Conservation (phyloP, 2,329 filamentous ascomycete species). For the Cordyceps cicadae region DNA sequence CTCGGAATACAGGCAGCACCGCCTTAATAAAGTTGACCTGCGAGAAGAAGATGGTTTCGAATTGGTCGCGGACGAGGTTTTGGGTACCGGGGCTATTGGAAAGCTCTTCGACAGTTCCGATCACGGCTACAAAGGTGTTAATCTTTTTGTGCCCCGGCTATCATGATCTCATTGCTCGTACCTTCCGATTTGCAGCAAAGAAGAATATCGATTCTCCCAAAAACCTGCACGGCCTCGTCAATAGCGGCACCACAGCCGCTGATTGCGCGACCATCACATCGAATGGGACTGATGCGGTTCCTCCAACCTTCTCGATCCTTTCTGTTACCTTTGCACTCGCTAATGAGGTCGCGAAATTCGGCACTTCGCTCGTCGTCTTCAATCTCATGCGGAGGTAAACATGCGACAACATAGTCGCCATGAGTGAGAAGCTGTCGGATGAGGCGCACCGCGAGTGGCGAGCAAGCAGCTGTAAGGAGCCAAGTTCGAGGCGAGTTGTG, state of each 20-base stretch:
- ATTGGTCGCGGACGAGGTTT: constrained; percentile 79
- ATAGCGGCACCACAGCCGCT: constrained; percentile 76
- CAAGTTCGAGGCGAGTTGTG: constrained; percentile 77
- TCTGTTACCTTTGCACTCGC: constrained; percentile 53
- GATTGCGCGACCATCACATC: constrained; percentile 54
- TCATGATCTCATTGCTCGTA: constrained; percentile 27
- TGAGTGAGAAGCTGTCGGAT: constrained; percentile 77
- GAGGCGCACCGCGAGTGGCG: constrained; percentile 75
- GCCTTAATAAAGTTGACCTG: constrained; percentile 95
- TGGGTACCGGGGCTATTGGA: constrained; percentile 63
- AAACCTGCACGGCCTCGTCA: constrained; percentile 75
- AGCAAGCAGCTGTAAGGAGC: constrained; percentile 82
- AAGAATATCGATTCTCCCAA: constrained; percentile 82
- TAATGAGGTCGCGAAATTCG: constrained; percentile 73
- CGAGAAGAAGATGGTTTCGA: constrained; percentile 90
- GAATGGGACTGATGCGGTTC: constrained; percentile 61
- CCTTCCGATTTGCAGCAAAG: constrained; percentile 84
- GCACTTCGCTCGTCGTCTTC: constrained; percentile 67
- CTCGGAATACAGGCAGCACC: constrained; percentile 68
- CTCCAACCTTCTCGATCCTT: constrained; percentile 71
- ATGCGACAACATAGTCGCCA: constrained; percentile 83
- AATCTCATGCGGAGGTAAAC: constrained; percentile 69
- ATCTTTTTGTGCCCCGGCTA: neutral
- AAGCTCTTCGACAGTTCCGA: constrained; percentile 87
- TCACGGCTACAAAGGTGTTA: constrained; percentile 50